phyloP scores from a whole-genome alignment of 805 yeast genomes.

The Starmera pachycereana region DNA sequence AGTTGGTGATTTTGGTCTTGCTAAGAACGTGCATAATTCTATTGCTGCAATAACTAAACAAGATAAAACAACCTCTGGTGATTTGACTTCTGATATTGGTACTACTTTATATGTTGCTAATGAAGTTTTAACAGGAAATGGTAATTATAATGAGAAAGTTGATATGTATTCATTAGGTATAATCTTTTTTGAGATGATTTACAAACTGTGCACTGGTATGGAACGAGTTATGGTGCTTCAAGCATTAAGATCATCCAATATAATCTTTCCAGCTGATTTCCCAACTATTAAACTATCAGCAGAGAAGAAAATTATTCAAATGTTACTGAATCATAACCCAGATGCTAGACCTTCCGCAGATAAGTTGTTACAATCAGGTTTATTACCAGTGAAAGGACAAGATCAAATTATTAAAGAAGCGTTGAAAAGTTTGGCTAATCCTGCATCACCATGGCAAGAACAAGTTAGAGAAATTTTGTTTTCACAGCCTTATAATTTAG shows the following conservation, averaged over 20 bases:
- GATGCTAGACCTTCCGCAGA: constrained; percentile 70
- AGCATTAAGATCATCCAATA: constrained; percentile 43
- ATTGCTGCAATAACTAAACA: constrained; percentile 20
- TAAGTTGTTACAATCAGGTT: constrained; percentile 66
- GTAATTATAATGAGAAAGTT: constrained; percentile 82
- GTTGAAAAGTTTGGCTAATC: constrained; percentile 71
- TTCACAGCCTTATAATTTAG: constrained; percentile 74
- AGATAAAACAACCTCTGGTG: constrained; percentile 35
- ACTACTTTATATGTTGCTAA: constrained; percentile 89
- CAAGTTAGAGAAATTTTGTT: constrained; percentile 84
- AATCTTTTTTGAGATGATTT: constrained; percentile 92
- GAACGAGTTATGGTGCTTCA: constrained; percentile 75
- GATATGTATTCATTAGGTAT: constrained; percentile 94
- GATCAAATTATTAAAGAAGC: constrained; percentile 88
- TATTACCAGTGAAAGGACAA: constrained; percentile 80
- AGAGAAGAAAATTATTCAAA: constrained; percentile 59
- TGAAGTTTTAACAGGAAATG: constrained; percentile 68
- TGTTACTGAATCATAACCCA: constrained; percentile 73
- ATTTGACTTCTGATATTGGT: constrained; percentile 87
- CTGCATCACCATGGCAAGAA: constrained; percentile 89
- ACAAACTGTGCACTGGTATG: constrained; percentile 81
- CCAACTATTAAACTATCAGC: constrained; percentile 34
- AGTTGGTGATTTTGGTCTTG: constrained; percentile 95
- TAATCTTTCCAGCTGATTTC: constrained; percentile 68
- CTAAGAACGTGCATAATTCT: constrained; percentile 69